Base-by-base conservation (phyloP, 164 flowering plant genomes). In the Magnolia sinica region DNA sequence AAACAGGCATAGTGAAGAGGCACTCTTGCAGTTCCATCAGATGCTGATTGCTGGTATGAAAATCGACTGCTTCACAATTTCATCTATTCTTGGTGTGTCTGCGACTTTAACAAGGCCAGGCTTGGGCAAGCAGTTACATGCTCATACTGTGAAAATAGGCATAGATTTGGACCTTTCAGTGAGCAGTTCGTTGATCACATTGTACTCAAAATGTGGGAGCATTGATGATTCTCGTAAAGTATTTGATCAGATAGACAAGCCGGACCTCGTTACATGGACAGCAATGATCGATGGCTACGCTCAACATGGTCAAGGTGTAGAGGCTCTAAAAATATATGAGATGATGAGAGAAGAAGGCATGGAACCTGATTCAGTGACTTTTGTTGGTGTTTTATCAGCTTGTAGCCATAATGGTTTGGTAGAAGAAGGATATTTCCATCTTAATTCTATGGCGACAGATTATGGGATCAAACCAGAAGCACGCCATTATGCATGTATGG, bases 201-300 rank as follows among this genome's bases (percentile, higher is more conserved):
- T 91, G 87, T 91, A 94, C 76, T 91, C 96, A 67, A 89, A 85
- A 82, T 83, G 83, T 68, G 97, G 96, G 76, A 84, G 77, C 73
- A 73, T 91, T 67, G 89, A 83, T 14, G 89, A 86, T 61, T 89
- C 95, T 45, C 76, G 50, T 20, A 84, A 82, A 82, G 90, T 87
- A 50, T 94, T 92, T 83, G 80, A 85, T 77, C 81, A 83, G 76
- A 90, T 89, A 69, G 76, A 72, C 23, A 77, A 78, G 18, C 92
- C 92, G n/a, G 95, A 92, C 79, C 78, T 90, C 79, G 75, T 92
- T 22, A 79, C 89, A 65, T 91, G 92, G 93, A 88, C 98, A n/a
- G 69, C 95, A 20, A 81, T 92, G 88, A 91, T 91, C 64, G 75
- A 79, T 24, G 85, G 95, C 84, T 92, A 88, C 85, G 93, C 96